Evolutionary conservation across 2,329 filamentous ascomycete species (phyloP).

Genomic region (Diplocarpon rosae): DNA sequence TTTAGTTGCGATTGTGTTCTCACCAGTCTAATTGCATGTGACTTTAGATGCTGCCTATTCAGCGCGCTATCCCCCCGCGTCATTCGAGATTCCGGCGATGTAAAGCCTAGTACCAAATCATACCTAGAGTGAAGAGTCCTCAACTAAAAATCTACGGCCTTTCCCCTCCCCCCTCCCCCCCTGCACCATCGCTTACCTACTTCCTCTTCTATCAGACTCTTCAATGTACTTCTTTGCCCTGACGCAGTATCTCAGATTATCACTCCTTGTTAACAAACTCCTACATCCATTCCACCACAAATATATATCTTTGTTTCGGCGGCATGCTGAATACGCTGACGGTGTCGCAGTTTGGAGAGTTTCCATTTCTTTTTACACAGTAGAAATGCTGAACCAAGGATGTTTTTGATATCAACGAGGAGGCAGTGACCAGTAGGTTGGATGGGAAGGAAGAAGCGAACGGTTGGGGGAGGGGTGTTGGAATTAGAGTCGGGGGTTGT

Average conservation of each 20-base stretch:
- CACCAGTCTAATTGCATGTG: too few relatives aligned
- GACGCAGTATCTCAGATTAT: slow-evolving; percentile 20
- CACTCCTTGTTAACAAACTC: slow-evolving; percentile 17
- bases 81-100: too few relatives aligned
- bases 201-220: not conserved
- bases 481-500: not conserved
- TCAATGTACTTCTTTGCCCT: slow-evolving; percentile 16
- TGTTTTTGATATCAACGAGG: not conserved
- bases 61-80: too few relatives aligned
- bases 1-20: too few relatives aligned
- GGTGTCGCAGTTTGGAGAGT: slow-evolving; percentile 19
- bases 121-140: not conserved
- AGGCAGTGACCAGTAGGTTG: not conserved
- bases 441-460: not conserved
- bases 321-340: slow-evolving; percentile 19
- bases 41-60: too few relatives aligned
- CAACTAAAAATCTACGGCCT: not conserved
- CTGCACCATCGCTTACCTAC: not conserved
- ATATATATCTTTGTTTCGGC: slow-evolving; percentile 6
- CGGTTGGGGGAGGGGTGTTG: not conserved
- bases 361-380: slow-evolving; percentile 22
- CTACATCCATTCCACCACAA: slow-evolving; percentile 15
- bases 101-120: too few relatives aligned
- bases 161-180: not conserved
- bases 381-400: slow-evolving; percentile 15